phyloP scores from a whole-genome alignment of 1,139 yeast species.

The Blastobotrys proliferans region DNA sequence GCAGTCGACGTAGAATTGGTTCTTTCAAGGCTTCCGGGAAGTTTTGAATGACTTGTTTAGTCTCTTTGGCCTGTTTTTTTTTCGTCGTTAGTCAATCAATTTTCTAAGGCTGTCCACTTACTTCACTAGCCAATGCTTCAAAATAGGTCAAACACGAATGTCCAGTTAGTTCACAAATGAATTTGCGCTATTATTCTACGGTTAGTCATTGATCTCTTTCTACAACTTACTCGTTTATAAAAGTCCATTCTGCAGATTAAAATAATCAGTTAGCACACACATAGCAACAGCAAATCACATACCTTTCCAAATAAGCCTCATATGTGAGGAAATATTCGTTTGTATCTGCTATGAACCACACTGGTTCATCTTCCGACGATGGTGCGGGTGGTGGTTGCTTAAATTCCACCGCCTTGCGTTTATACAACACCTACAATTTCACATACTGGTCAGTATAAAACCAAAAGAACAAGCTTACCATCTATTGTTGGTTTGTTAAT shows the following conservation, averaged over 20 bases:
- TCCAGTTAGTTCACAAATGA: constrained; percentile 95
- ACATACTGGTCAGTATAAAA: not conserved
- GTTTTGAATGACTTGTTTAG: constrained; percentile 60
- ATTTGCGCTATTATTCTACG: constrained; percentile 49
- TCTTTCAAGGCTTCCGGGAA: constrained; percentile 92
- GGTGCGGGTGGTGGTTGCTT: constrained; percentile 27
- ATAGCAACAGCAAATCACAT: constrained; percentile 17
- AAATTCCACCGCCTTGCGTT: constrained; percentile 33
- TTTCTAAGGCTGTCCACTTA: constrained; percentile 12
- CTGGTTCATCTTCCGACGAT: constrained; percentile 29
- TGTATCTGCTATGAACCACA: constrained; percentile 78
- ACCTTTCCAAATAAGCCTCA: constrained; percentile 59
- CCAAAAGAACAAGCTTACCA: not conserved
- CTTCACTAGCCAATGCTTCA: constrained; percentile 79
- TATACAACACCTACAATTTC: constrained; percentile 29
- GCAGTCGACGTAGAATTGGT: constrained; percentile 80
- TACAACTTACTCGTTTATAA: constrained; percentile 29
- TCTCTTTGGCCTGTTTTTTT: constrained; percentile 9
- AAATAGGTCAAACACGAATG: constrained; percentile 86
- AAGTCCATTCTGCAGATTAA: constrained; percentile 38
- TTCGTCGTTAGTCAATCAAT: not conserved
- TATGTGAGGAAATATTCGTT: constrained; percentile 82
- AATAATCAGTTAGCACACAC: too few relatives aligned
- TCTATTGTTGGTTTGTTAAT: too few relatives aligned
- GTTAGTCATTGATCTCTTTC: constrained; percentile 2